Base-by-base conservation (phyloP, 1,139 yeast genomes). In the Geotrichum restrictum region DNA sequence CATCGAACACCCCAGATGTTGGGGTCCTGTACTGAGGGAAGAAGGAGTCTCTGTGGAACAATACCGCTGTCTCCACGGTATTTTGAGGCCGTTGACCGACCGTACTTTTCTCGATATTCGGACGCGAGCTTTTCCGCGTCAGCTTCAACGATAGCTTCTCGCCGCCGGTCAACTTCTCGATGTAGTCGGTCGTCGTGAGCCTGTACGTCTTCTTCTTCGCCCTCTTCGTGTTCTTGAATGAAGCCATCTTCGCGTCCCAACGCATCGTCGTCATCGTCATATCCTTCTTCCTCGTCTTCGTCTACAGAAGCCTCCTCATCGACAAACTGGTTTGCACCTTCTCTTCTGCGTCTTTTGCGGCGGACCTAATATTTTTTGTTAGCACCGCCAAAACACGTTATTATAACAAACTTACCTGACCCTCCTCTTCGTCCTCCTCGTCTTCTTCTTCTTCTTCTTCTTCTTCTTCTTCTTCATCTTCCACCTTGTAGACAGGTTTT, bases 251-350 rank as follows among this genome's bases (percentile, higher is more conserved):
- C 95, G 63, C 91, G 80, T 54, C 86, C 80, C 41, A 88, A 73
- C 59, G 86, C 97, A 10, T 93, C 96, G 10, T 39, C 42, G 62
- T 88, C 97, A 56, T 89, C 98, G 61, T 91, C 98, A 48, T 88
- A 85, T 39, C 84, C 91, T 40, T 93, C 98, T 60, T 93, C 98
- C 56, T 93, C 98, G 61, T 93, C 98, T 57, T 93, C 98, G 68
- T 94, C 96, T 55, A 93, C 99, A 68, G 93, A 98, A 56, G 99
- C 99, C 75, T 93, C 98, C 53, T 93, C 95, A 85, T 93, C 99
- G 71, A 93, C 79, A 70, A 93, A 93, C 75, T 87, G 93, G 69
- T 93, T 93, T 63, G 89, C 82, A 76, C 68, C 82, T 78, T 71
- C 84, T 76, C 69, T 81, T 80, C 68, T 76, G 73, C 83, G 3